Evolutionary conservation across 345 rosid species (phyloP), one percentile per base, ranked within the genome.

Genomic region (Melastoma malabathricum): DNA sequence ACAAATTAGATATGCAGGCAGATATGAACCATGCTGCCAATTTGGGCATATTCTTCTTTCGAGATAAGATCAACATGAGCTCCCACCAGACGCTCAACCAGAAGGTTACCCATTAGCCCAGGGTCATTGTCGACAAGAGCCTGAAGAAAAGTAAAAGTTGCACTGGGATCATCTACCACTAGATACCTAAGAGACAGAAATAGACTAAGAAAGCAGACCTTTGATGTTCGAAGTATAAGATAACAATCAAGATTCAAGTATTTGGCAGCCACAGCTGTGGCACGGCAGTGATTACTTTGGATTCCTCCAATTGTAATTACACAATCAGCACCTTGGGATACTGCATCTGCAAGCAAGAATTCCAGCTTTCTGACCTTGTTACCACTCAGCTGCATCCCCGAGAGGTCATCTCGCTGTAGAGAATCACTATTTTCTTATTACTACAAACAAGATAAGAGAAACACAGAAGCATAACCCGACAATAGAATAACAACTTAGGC

Each of bases 281-380:
- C 89, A 47, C 97, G 95, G 38, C 97, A 89, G 56, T 89, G 97
- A 59, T 90, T 86, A 66, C 96, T 90, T 66, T 90, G 94, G 48
- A 90, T 86, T 43, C 92, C 98, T 8, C 98, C 98, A 44, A 84
- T 77, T 5, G 94, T 86, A 49, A 86, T 72, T 43, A 86, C 63
- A 16, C 94, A 81, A 47, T 90, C 94, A n/a, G 97, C 90, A 13
- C 89, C 76, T 58, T 77, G 74, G 14, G 76, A 77, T 50, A 89
- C 80, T 3, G 93, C 97, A 47, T 89, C 93, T 0, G 95, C 95
- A 81, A 89, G 51, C 46, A 89, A 67, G 61, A 89, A 89, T 52
- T 89, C 97, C 61, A 89, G 65, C 59, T 89, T 89, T 47, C 94
- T 66, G 10, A 83, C 95, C 67, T 85, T 89, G 73, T 89, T 89